Base-by-base conservation (phyloP, 1,284 basidiomycete genomes). In the Omphalotus olearius region DNA sequence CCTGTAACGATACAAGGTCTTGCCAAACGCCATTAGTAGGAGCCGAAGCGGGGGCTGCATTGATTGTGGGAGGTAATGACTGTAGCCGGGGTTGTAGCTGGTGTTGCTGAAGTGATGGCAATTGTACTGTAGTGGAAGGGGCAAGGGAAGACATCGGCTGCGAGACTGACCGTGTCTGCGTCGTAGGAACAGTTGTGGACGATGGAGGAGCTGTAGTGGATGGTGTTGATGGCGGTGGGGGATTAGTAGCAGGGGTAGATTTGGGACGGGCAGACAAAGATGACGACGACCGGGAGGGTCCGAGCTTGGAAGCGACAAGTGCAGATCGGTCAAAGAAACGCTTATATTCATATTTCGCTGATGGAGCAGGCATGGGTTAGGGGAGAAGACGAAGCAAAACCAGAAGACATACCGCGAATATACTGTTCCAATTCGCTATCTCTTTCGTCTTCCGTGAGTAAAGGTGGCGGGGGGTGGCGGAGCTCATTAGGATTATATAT, bases 351-450 rank as follows among this genome's bases (percentile, higher is more conserved):
- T 90, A 90, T 64, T 90, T 90, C 10, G 79, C 87, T 89, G 56
- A 17, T 17, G 3, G 5, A 16, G 25, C 49, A 44, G 9, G n/a
- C n/a, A n/a, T n/a, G n/a, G n/a, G 35, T 35, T 40, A 50, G 16
- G 43, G 48, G 53, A 25, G 51, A 39, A 20, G 26, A 38, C 9
- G 26, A 41, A 48, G 11, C 14, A 38, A 18, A 38, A 47, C 36
- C 17, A 54, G 26, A 41, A 5, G 18, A 74, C 79, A 61, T 69
- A 83, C 86, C 75, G 57, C 91, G 80, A 57, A 93, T 92, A 68
- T 81, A 93, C 62, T 82, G 84, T 67, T 93, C 91, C 28, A 93
- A 73, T 55, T 93, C 91, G 57, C 87, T 88, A 61, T 91, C 90
- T 28, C 90, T 74, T 61, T 90, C 88, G 13, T 79, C 76, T 53